Conservation (phyloP, 2,329 filamentous ascomycete species). For the Beauveria caledonica region DNA sequence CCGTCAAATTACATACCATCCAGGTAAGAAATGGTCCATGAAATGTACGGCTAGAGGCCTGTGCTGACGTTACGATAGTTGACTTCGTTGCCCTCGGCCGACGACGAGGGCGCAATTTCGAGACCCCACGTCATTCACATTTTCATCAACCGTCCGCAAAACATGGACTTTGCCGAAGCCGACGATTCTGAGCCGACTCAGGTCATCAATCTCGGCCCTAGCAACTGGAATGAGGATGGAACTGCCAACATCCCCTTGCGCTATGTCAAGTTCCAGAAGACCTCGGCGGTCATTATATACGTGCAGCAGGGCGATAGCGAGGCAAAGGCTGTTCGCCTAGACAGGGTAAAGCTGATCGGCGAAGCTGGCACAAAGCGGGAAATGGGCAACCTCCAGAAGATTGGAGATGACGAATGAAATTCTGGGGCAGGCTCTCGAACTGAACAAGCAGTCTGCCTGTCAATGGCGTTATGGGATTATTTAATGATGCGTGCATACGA, state of each 20-base stretch:
- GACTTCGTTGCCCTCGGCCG: slow-evolving; percentile 62
- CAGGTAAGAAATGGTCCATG: slow-evolving; percentile 37
- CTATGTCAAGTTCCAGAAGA: slow-evolving; percentile 96
- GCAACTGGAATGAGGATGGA: slow-evolving; percentile 75
- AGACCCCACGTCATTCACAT: slow-evolving; percentile 77
- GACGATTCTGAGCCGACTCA: slow-evolving; percentile 80
- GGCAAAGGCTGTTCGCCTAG: slow-evolving; percentile 76
- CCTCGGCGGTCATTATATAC: slow-evolving; percentile 79
- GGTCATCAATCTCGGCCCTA: slow-evolving; percentile 60
- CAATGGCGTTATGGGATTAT: slow-evolving; percentile 5
- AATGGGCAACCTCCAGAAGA: slow-evolving; percentile 92
- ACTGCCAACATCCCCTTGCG: slow-evolving; percentile 67
- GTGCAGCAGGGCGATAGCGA: slow-evolving; percentile 79
- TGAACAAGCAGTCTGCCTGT: not conserved
- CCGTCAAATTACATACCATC: slow-evolving; percentile 79
- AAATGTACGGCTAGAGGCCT: not conserved
- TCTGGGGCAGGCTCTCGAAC: not conserved
- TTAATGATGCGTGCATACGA: not conserved
- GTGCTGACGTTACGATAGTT: slow-evolving; percentile 42
- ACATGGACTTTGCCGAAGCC: slow-evolving; percentile 90
- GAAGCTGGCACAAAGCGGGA: slow-evolving; percentile 87
- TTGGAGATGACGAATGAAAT: slow-evolving; percentile 63
- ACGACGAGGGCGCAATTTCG: slow-evolving; percentile 66
- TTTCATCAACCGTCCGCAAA: slow-evolving; percentile 81
- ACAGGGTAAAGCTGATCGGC: slow-evolving; percentile 72